phyloP scores from a whole-genome alignment of 2,329 filamentous ascomycete genomes.

The Triangularia setosa region DNA sequence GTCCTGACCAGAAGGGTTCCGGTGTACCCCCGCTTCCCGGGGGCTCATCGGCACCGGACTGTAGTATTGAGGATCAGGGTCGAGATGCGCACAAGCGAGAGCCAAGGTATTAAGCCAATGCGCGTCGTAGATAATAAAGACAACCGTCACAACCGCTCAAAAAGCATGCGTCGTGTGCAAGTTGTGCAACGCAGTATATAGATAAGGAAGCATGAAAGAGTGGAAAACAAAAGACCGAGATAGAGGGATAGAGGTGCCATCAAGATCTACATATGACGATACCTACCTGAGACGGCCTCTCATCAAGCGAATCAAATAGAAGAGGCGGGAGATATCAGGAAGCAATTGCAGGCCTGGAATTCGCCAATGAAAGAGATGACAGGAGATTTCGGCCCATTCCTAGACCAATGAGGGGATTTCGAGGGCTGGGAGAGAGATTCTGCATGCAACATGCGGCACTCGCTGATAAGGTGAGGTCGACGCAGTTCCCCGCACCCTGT shows the following conservation, averaged over 20 bases:
- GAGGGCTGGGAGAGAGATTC: background rate
- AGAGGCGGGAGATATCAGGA: background rate
- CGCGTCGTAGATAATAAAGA: background rate
- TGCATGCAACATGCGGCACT: background rate
- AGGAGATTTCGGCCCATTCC: background rate
- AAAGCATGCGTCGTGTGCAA: too few relatives aligned
- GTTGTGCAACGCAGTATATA: background rate
- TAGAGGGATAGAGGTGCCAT: too few relatives aligned
- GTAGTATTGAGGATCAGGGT: background rate
- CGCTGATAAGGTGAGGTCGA: background rate
- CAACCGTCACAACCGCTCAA: background rate
- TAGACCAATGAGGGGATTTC: background rate
- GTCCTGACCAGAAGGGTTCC: background rate
- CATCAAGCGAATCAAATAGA: background rate
- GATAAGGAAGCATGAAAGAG: background rate
- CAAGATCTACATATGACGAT: background rate
- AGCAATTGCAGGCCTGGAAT: background rate
- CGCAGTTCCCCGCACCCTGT: background rate
- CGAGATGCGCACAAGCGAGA: background rate
- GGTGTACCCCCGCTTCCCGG: background rate
- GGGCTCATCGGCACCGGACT: background rate
- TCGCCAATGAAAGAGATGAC: background rate
- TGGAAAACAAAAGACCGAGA: background rate
- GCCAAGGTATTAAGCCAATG: background rate
- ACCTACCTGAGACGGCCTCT: background rate